These are phyloP conservation scores for Cichorium intybus DNA, from an alignment of 140 eudicot species.

Conservation along the genomic window DNA sequence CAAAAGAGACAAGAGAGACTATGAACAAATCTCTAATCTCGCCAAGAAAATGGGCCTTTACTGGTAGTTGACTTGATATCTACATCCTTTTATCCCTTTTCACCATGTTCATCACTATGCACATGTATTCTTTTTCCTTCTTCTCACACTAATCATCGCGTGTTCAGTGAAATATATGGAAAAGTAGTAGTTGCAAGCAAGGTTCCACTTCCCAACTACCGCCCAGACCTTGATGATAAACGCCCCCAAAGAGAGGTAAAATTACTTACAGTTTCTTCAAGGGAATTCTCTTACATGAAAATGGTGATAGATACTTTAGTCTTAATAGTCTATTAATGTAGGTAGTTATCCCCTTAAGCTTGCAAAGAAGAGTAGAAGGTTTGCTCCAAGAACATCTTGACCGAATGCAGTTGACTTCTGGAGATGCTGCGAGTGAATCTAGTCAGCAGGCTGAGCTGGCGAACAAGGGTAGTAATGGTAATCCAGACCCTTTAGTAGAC, in stretches of 20 bases:
- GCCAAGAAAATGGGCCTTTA: conserved; percentile 89
- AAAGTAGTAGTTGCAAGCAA: conserved; percentile 96
- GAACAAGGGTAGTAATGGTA: conserved; percentile 44
- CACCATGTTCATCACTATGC: conserved; percentile 5
- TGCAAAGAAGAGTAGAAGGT: conserved; percentile 97
- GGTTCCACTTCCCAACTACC: conserved; percentile 95
- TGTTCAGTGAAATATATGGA: conserved; percentile 82
- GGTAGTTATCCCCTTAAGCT: conserved; percentile 90
- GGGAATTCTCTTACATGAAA: conserved; percentile 1
- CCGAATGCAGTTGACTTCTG: conserved; percentile 48
- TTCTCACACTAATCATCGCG: conserved; percentile 20
- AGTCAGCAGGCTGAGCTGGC: conserved; percentile 31
- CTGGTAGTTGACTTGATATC: conserved; percentile 45
- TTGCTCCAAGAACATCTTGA: conserved; percentile 93
- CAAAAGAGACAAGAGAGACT: conserved; percentile 88
- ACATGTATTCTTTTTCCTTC: conserved; percentile 1
- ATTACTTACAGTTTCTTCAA: neutral
- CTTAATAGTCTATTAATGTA: conserved; percentile 27
- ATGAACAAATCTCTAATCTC: conserved; percentile 84
- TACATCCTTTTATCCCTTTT: neutral
- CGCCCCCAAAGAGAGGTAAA: conserved; percentile 99
- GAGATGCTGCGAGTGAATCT: conserved; percentile 27
- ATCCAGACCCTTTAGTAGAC: conserved; percentile 64
- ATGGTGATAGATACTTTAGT: conserved; percentile 10
- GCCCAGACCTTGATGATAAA: conserved; percentile 98